Evolutionary conservation across 2,329 filamentous ascomycete species (phyloP), one percentile per base, ranked within the genome.

Genomic region (Stemphylium vesicarium): DNA sequence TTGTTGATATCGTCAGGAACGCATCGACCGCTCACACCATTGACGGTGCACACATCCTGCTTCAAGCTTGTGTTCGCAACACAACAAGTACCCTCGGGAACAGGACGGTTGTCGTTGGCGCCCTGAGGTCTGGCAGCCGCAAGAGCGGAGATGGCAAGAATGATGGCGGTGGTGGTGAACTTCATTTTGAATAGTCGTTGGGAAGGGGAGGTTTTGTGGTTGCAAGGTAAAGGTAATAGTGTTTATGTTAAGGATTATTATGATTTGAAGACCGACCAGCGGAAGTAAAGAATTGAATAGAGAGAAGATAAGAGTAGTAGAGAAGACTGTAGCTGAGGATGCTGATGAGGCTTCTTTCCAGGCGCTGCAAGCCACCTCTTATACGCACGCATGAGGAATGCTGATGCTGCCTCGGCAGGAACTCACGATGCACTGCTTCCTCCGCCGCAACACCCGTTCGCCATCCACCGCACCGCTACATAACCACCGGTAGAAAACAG

Each of bases 31-130:
- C 49, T 65, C 32, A 56, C 51, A 10, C 68, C 68, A 18, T 69
- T 70, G 31, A 70, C 64, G 13, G 63, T 66, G 59, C 68, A 71
- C 13, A 71, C 67, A 40, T 70, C 68, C 50, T 71, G 66, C 60
- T 71, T 70, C 57, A 70, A 56, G 40, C 58, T 64, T n/a, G 66
- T 64, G 55, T 64, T 66, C 4, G 68, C 56, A 2, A 58, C 48
- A 33, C 68, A 71, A 60, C 68, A 71, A 4, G 60, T 47, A 32
- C 68, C 68, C 1, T 38, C 62, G 9, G 67, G 56, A 11, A 71
- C 67, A 4, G 68, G 68, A 13, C 67, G 64, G 20, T 57, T 59
- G 26, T 49, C 62, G 15, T 71, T 70, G 41, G 52, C 40, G 29
- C 51, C 51, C 31, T 55, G 48, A 1, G 67, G 67, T 12, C 48